phyloP scores from a whole-genome alignment of 1,139 yeast genomes.

The Starmera stellimalicola region DNA sequence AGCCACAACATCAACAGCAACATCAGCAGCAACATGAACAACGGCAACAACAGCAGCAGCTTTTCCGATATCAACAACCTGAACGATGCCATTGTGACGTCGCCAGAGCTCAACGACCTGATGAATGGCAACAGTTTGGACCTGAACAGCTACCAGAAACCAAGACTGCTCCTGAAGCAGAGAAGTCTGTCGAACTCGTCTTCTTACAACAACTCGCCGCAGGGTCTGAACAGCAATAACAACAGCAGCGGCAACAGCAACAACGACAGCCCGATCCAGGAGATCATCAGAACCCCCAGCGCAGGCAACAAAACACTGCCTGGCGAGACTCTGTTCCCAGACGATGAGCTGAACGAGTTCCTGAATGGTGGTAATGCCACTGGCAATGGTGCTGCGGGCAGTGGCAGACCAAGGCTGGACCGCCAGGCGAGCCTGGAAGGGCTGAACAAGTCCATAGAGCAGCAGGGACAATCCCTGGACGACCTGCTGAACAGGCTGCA shows the following conservation, averaged over 20 bases:
- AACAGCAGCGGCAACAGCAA: background rate
- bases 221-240: slow-evolving; percentile 3
- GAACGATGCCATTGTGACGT: too few relatives aligned
- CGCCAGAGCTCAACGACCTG: too few relatives aligned
- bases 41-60: too few relatives aligned
- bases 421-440: slow-evolving; percentile 11
- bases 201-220: slow-evolving; percentile 2
- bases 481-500: slow-evolving; percentile 14
- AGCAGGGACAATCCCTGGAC: slow-evolving; percentile 17
- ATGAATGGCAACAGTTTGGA: slow-evolving; percentile 1
- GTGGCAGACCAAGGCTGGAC: background rate
- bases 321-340: background rate
- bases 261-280: slow-evolving; percentile 13
- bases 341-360: background rate
- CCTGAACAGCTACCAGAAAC: slow-evolving; percentile 5
- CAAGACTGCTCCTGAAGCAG: slow-evolving; percentile 21
- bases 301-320: background rate
- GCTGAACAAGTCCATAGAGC: slow-evolving; percentile 14
- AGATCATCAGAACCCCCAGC: slow-evolving; percentile 9
- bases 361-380: background rate
- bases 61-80: too few relatives aligned
- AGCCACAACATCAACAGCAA: too few relatives aligned
- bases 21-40: too few relatives aligned
- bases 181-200: slow-evolving; percentile 27
- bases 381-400: too few relatives aligned